Evolutionary conservation across 768 basidiomycete genomes (phyloP).

Genomic region (Podaxis mareebaensis): DNA sequence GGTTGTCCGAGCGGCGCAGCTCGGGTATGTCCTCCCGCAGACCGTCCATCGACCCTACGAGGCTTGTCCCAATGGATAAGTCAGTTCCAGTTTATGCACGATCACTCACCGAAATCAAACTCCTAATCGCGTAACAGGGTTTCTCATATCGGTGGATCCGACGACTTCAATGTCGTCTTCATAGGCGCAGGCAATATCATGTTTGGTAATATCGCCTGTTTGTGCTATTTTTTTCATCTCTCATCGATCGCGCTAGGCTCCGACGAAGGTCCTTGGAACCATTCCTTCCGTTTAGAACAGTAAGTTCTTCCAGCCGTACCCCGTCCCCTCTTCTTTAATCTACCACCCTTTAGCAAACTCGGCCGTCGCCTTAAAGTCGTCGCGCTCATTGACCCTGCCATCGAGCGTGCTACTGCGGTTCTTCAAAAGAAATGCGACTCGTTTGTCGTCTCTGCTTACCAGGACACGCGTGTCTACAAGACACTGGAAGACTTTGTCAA

Average conservation of each 20-base stretch:
- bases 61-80: constrained; percentile 82
- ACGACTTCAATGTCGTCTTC: constrained; percentile 92
- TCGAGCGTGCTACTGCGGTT: constrained; percentile 75
- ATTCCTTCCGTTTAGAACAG: constrained; percentile 91
- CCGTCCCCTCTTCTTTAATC: constrained; percentile 12
- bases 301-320: constrained; percentile 34
- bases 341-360: constrained; percentile 65
- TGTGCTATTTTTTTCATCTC: background rate
- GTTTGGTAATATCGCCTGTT: constrained; percentile 64
- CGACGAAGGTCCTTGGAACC: constrained; percentile 90
- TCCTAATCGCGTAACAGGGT: constrained; percentile 33
- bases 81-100: constrained; percentile 29
- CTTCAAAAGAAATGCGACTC: constrained; percentile 90
- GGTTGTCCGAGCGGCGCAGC: constrained; percentile 45
- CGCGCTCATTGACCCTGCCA: constrained; percentile 89
- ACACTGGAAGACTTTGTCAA: constrained; percentile 84
- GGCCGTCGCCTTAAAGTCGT: constrained; percentile 95
- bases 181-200: constrained; percentile 97
- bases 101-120: constrained; percentile 19
- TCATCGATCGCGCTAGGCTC: constrained; percentile 52
- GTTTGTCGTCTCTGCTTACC: constrained; percentile 92
- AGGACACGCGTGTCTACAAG: constrained; percentile 82
- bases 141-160: constrained; percentile 54
- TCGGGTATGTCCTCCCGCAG: constrained; percentile 55
- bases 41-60: constrained; percentile 75